Conservation (phyloP, 2,329 filamentous ascomycete species). For the Phaeosphaeria sp. region DNA sequence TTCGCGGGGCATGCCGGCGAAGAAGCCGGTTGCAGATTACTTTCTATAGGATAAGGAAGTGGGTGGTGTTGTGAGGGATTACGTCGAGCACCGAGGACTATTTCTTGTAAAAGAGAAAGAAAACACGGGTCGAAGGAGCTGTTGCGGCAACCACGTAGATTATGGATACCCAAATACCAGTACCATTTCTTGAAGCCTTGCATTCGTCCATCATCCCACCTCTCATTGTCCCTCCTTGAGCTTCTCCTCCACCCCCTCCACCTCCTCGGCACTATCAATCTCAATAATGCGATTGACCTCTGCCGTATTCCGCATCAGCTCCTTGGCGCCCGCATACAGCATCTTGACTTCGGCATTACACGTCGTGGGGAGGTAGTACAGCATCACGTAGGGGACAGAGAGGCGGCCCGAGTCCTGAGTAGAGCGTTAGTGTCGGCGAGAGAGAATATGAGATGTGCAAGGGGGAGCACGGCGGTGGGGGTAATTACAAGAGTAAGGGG, state of each 20-base stretch:
- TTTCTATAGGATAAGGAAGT: constrained; percentile 65
- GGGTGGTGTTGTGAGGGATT: background rate
- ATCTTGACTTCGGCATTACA: constrained; percentile 88
- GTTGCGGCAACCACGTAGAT: background rate
- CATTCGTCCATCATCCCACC: too few relatives aligned
- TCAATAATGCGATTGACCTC: constrained; percentile 91
- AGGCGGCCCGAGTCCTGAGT: constrained; percentile 77
- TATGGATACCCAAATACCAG: constrained; percentile 5
- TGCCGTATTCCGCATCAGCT: constrained; percentile 59
- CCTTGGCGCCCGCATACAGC: constrained; percentile 95
- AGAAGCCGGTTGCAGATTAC: constrained; percentile 97
- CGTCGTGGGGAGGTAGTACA: constrained; percentile 93
- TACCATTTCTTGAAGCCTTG: background rate
- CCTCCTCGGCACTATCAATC: constrained; percentile 78
- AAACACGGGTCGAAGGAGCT: background rate
- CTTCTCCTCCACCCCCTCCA: constrained; percentile 79
- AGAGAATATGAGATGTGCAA: constrained; percentile 12
- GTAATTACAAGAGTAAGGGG: constrained; percentile 77
- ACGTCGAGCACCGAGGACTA: background rate
- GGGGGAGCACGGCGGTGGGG: too few relatives aligned
- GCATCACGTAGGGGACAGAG: constrained; percentile 89
- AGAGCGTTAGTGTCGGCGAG: background rate
- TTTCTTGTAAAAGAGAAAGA: background rate
- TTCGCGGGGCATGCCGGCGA: constrained; percentile 95
- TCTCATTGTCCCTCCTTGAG: constrained; percentile 46